phyloP scores from a whole-genome alignment of 352 stramenopile genomes.

The Phytopythium oedochilum region DNA sequence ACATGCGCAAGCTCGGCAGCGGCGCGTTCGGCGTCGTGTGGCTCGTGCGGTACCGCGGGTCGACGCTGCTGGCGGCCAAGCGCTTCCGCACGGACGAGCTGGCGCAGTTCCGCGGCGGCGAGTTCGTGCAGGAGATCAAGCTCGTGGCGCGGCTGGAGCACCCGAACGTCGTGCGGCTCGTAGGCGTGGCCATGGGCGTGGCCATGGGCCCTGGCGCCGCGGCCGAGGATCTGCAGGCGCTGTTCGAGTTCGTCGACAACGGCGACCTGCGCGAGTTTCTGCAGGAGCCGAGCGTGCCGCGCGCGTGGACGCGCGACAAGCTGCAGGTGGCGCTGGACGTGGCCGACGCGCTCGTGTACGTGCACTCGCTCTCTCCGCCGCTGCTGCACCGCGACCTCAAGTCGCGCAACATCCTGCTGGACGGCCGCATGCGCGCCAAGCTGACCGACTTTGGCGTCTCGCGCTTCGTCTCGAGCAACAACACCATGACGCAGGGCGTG shows the following conservation, averaged over 20 bases:
- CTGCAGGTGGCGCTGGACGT: conserved; percentile 39
- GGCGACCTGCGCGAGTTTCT: conserved; percentile 43
- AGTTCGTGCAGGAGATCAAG: conserved; percentile 46
- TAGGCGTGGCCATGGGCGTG: conserved; percentile 49
- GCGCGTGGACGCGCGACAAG: conserved; percentile 28
- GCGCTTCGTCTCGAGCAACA: conserved; percentile 16
- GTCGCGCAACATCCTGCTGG: conserved; percentile 59
- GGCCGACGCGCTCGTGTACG: conserved; percentile 41
- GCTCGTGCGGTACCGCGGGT: conserved; percentile 18
- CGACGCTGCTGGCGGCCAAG: conserved; percentile 23
- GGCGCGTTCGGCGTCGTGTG: conserved; percentile 23
- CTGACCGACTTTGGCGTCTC: conserved; percentile 30
- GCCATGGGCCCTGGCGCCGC: conserved; percentile 23
- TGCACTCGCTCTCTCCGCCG: conserved; percentile 39
- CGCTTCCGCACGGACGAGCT: conserved; percentile 17
- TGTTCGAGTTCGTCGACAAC: conserved; percentile 59
- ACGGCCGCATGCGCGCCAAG: conserved; percentile 27
- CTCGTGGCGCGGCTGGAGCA: conserved; percentile 38
- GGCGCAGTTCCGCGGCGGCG: not conserved
- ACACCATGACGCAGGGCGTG: conserved; percentile 30
- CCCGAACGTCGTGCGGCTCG: conserved; percentile 34
- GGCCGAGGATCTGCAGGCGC: conserved; percentile 37
- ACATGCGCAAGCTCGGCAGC: conserved; percentile 18
- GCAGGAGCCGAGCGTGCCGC: conserved; percentile 11
- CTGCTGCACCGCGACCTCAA: conserved; percentile 60